Evolutionary conservation across 2,329 filamentous ascomycete species (phyloP).

Genomic region (Fusarium illudens): DNA sequence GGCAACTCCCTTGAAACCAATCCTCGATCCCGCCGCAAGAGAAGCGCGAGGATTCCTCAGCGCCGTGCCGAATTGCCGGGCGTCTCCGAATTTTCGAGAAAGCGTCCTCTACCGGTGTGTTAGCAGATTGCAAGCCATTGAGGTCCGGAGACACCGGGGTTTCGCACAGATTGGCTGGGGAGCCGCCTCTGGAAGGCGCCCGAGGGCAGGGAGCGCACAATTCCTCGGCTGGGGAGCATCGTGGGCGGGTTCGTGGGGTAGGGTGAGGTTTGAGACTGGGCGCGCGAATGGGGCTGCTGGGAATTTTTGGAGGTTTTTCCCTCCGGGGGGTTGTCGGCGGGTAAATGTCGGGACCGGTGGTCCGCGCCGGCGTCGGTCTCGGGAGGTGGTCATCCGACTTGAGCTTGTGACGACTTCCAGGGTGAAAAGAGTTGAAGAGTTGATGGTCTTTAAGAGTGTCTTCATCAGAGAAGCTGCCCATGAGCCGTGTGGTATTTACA

Average conservation of each 20-base stretch:
- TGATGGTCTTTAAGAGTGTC: not conserved
- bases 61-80: conserved; percentile 49
- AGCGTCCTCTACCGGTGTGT: conserved; percentile 40
- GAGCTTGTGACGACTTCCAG: conserved; percentile 15
- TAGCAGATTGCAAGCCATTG: conserved; percentile 16
- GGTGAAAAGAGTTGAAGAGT: not conserved
- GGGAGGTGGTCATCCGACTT: conserved; percentile 18
- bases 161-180: conserved; percentile 43
- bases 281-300: conserved; percentile 27
- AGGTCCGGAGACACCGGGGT: not conserved
- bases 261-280: conserved; percentile 24
- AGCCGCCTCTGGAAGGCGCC: conserved; percentile 44
- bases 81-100: conserved; percentile 45
- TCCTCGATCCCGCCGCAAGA: conserved; percentile 34
- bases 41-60: conserved; percentile 35
- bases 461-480: not conserved
- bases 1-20: conserved; percentile 32
- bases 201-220: conserved; percentile 51
- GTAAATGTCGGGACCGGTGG: conserved; percentile 47
- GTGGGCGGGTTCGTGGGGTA: conserved; percentile 40
- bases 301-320: conserved; percentile 41
- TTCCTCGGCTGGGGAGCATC: conserved; percentile 58
- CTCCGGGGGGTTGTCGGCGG: conserved; percentile 37
- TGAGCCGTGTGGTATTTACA: conserved; percentile 36
- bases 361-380: conserved; percentile 12